These are phyloP conservation scores for Didymella lethalis DNA, from an alignment of 2,329 filamentous ascomycete genomes.

Conservation along the genomic window DNA sequence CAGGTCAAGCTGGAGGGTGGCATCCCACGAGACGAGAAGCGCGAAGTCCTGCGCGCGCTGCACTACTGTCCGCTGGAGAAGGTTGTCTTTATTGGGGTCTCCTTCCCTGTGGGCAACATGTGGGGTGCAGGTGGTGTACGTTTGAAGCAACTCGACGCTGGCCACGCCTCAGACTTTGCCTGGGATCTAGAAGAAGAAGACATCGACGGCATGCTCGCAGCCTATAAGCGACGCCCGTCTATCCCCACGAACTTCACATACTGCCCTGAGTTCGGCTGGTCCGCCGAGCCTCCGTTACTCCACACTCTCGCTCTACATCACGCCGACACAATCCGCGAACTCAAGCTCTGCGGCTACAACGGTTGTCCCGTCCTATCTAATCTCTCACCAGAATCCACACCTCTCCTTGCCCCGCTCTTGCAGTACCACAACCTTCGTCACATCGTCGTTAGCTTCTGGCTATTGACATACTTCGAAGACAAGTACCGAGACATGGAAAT, in stretches of 20 bases:
- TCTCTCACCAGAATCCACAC: slow-evolving; percentile 49
- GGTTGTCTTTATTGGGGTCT: slow-evolving; percentile 56
- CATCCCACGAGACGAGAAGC: slow-evolving; percentile 57
- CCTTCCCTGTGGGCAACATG: slow-evolving; percentile 55
- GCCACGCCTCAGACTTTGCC: slow-evolving; percentile 28
- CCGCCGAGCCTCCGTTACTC: slow-evolving; percentile 49
- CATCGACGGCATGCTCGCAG: slow-evolving; percentile 33
- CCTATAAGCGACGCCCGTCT: slow-evolving; percentile 33
- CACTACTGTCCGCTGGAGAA: slow-evolving; percentile 54
- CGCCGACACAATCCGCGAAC: slow-evolving; percentile 52
- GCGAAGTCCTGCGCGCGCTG: slow-evolving; percentile 55
- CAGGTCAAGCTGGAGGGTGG: slow-evolving; percentile 58
- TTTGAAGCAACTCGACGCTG: slow-evolving; percentile 41
- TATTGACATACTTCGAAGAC: slow-evolving; percentile 52
- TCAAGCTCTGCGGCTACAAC: slow-evolving; percentile 59
- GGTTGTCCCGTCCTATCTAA: slow-evolving; percentile 53
- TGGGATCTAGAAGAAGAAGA: slow-evolving; percentile 45
- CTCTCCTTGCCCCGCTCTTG: slow-evolving; percentile 51
- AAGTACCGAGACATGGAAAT: slow-evolving; percentile 53
- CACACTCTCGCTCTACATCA: slow-evolving; percentile 54
- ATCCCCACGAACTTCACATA: slow-evolving; percentile 40
- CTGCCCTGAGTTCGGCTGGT: slow-evolving; percentile 53
- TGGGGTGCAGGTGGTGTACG: slow-evolving; percentile 52
- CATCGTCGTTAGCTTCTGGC: slow-evolving; percentile 54
- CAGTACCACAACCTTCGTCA: slow-evolving; percentile 54